Evolutionary conservation across 228 moss, liverwort and hornwort species (phyloP), one percentile per base, ranked within the genome.

Genomic region (Sphagnum magellanicum): DNA sequence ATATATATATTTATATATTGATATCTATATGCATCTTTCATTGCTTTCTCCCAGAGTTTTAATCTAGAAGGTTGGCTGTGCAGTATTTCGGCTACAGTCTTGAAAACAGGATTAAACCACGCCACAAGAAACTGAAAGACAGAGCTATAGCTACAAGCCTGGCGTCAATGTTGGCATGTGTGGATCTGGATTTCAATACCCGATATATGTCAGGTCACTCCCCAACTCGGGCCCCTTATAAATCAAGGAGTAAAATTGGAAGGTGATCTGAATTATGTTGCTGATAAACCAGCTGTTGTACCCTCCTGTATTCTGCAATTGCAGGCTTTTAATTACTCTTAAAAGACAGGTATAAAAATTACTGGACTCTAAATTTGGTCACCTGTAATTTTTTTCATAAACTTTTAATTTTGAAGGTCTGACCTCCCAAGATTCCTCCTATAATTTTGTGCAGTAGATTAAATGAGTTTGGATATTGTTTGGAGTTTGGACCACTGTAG

Each of bases 81-180:
- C 72, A 91, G 91, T 91, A 88, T 72, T 88, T 91, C 51, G 91
- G 91, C 64, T 91, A 91, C 68, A 91, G 91, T 70, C 73, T 91
- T 73, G 91, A 91, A 72, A 88, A 67, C 9, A 81, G 91, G 65
- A 91, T 91, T 55, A 91, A 80, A 64, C 88, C 88, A 11, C 79
- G 91, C 70, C 80, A 91, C 59, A 78, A 86, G 74, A 64, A 81
- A 81, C 75, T 91, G 64, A 79, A 76, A 61, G 79, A 68, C 50
- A 84, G 79, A 71, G 73, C 69, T 50, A 86, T 91, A 59, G 67
- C 72, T 49, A 78, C 82, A 63, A 91, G 91, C 70, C 81, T 91
- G 50, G 88, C 91, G 16, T 91, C 91, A 65, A 91, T 91, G 91
- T 74, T 91, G 81, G 91, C 88, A 16, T 91, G 88, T 70, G 84